Evolutionary conservation across 495 filamentous ascomycete species (phyloP).

Genomic region (Annulohypoxylon nitens): DNA sequence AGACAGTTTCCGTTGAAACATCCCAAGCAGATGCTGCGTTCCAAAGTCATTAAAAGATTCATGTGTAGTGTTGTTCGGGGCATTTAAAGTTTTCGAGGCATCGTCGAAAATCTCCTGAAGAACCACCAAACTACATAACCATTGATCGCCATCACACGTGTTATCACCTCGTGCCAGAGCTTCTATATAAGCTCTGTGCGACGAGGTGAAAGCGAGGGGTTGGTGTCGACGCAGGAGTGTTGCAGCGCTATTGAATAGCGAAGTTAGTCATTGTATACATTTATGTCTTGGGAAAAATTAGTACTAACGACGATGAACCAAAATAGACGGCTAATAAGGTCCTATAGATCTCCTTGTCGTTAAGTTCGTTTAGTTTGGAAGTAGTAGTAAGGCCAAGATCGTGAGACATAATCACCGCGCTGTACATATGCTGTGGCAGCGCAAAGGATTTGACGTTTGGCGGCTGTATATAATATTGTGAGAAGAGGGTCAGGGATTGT

Average conservation of each 20-base stretch:
- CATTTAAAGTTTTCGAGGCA: conserved; percentile 36
- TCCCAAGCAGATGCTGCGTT: conserved; percentile 36
- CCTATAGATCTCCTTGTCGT: conserved; percentile 19
- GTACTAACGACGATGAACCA: conserved; percentile 39
- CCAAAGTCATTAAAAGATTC: conserved; percentile 40
- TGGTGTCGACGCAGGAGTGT: conserved; percentile 41
- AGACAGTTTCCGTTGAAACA: conserved; percentile 34
- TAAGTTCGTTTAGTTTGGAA: conserved; percentile 4
- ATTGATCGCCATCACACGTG: conserved; percentile 20
- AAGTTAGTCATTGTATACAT: background rate
- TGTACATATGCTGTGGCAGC: conserved; percentile 41
- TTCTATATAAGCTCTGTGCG: conserved; percentile 22
- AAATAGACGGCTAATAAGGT: conserved; percentile 42
- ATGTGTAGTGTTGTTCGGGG: conserved; percentile 1
- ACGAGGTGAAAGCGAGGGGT: conserved; percentile 27
- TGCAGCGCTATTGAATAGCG: conserved; percentile 7
- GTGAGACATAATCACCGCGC: conserved; percentile 43
- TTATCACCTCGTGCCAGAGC: conserved; percentile 16
- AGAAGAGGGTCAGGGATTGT: conserved; percentile 39
- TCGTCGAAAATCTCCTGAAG: conserved; percentile 44
- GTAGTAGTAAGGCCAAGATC: conserved; percentile 28
- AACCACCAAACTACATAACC: conserved; percentile 36
- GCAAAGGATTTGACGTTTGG: conserved; percentile 34
- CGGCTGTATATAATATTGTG: conserved; percentile 44
- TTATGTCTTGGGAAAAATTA: background rate